Evolutionary conservation across 352 stramenopile species (phyloP), one percentile per base, ranked within the genome.

Genomic region (Pythium diclinum): DNA sequence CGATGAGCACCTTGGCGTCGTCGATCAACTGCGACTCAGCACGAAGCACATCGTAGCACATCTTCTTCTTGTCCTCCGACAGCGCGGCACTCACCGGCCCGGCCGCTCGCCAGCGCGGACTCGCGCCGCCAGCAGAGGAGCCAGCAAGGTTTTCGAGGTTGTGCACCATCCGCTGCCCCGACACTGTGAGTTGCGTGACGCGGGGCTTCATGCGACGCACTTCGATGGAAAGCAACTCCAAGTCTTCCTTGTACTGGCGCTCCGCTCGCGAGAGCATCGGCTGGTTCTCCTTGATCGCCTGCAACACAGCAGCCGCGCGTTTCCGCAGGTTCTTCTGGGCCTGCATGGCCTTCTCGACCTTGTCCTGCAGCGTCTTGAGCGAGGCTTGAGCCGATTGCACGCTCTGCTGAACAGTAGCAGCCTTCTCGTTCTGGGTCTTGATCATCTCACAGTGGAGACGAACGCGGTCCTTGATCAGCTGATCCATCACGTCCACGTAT

Each of bases 281-380:
- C 53, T 94, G 85, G 65, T 92, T 94, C 62, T 94, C 85, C 71
- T 90, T 91, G 30, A 91, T 76, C 28, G 83, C 84, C 57, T 94
- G 85, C 6, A 94, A 64, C 55, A 89, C 78, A 1, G 83, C 83
- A 1, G 85, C 85, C 1, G 85, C 81, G n/a, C 85, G 83, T 65
- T 88, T 89, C 48, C 83, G 79, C 30, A 94, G 67, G 56, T 91
- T 89, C 46, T 87, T 69, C 58, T 94, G 85, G 46, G 84, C 78
- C 0, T 81, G 77, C 68, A 88, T 71, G 30, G 85, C 81, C 21
- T 75, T 75, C 33, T 75, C 73, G 65, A 89, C 78, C 64, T 89
- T 89, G 32, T 75, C 61, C 46, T 83, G 62, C 3, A 92, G 73
- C 28, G 59, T 67, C 28, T 68, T 71, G 38, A 89, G 73, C 36